Base-by-base conservation (phyloP, 129 eudicot genomes). In the Tagetes patula region DNA sequence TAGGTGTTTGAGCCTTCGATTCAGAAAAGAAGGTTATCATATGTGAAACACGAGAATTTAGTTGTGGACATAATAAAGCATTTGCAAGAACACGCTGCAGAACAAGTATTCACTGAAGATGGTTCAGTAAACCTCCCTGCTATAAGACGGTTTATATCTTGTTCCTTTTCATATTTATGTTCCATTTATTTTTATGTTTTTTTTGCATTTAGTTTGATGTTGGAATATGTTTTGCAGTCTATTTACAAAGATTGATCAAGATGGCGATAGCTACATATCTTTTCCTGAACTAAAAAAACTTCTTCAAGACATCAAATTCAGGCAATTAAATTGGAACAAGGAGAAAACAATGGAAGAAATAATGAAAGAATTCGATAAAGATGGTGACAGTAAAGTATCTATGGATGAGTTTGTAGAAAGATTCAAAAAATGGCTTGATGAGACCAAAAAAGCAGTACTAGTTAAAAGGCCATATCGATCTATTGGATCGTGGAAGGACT, bases 1-100 rank as follows among this genome's bases (percentile, higher is more conserved):
- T 89, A 92, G 96, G 82, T 83, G 62, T 87, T 85, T 70, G 81
- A 92, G 81, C 96, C 96, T 60, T 92, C 91, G 79, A 89, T 92
- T 64, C 96, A 92, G 53, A 73, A 75, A 73, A 72, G 94, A 62
- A 73, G 82, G 38, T 70, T 92, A 41, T 61, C 83, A 6, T 92
- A 87, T 65, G 83, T 89, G 72, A 84, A 78, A 72, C 92, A 87
- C 49, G 90, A 89, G 83, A 86, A 83, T 71, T 77, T 89, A 36
- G 87, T 87, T 5, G 85, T 84, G 43, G 92, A 87, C 76, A 76
- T 89, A 53, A 56, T 89, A 38, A 84, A 81, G 61, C 86, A 84
- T 74, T 49, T 89, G 48, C 92, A 89, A 65, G 70, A 82, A 55
- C 86, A 72, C 41, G 74, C 87, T 4, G 67, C 70, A 5, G 96